Evolutionary conservation across 2,329 filamentous ascomycete species (phyloP).

Genomic region (Xylariaceae sp.): DNA sequence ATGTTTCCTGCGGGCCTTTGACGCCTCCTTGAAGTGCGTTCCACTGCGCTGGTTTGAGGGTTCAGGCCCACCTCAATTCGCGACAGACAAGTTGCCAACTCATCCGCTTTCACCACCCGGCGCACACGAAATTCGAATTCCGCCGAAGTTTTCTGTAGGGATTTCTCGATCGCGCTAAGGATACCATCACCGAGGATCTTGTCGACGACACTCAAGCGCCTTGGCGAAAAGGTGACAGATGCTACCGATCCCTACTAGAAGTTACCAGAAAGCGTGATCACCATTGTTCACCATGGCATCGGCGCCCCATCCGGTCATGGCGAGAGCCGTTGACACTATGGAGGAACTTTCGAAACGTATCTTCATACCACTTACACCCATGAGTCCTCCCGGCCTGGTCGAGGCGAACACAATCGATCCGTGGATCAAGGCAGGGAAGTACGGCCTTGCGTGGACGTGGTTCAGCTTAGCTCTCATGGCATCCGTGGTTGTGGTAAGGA

Average conservation of each 20-base stretch:
- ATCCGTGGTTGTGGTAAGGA: slow-evolving; percentile 61
- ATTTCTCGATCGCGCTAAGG: slow-evolving; percentile 1
- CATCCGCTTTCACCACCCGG: slow-evolving; percentile 18
- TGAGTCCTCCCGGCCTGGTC: slow-evolving; percentile 56
- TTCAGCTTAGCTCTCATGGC: slow-evolving; percentile 70
- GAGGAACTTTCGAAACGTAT: slow-evolving; percentile 49
- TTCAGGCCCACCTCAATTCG: slow-evolving; percentile 35
- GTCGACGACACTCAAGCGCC: not conserved
- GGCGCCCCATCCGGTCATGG: slow-evolving; percentile 31
- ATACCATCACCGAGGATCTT: not conserved
- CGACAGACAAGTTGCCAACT: slow-evolving; percentile 4
- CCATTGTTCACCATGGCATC: slow-evolving; percentile 37
- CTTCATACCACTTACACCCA: slow-evolving; percentile 53
- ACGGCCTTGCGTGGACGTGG: slow-evolving; percentile 82
- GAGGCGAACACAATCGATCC: slow-evolving; percentile 67
- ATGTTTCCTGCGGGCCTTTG: slow-evolving; percentile 23
- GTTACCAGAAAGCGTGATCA: slow-evolving; percentile 6
- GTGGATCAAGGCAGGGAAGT: slow-evolving; percentile 77
- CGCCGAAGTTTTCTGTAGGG: not conserved
- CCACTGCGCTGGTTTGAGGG: slow-evolving; percentile 31
- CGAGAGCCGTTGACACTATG: slow-evolving; percentile 33
- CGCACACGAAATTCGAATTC: not conserved
- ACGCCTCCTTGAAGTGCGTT: slow-evolving; percentile 23
- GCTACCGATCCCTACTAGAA: slow-evolving; percentile 8
- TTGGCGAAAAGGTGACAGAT: slow-evolving; percentile 2